These are phyloP conservation scores for Phytopythium chamaehyphon DNA, from an alignment of 352 stramenopile species.

Conservation along the genomic window DNA sequence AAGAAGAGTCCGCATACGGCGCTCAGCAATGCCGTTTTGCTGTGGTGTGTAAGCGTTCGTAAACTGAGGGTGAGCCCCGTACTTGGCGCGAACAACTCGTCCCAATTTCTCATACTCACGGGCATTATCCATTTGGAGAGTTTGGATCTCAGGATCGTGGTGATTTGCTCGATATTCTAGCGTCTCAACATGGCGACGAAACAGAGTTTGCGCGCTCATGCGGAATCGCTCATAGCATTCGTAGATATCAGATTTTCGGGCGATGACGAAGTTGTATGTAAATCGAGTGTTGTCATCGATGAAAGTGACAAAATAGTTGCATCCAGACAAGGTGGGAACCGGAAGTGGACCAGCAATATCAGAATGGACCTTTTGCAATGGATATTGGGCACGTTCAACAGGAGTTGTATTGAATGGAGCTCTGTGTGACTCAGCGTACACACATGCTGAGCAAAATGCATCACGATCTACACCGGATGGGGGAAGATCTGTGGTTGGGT, in stretches of 20 bases:
- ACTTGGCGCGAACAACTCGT: constrained; percentile 14
- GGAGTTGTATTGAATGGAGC: constrained; percentile 1
- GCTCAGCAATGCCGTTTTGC: constrained; percentile 20
- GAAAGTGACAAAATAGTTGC: constrained; percentile 14
- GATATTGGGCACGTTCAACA: constrained; percentile 4
- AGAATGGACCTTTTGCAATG: constrained; percentile 2
- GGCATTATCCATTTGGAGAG: constrained; percentile 18
- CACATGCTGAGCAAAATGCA: constrained; percentile 3
- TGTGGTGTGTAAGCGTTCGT: constrained; percentile 18
- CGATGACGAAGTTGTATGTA: constrained; percentile 14
- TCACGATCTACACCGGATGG: constrained; percentile 6
- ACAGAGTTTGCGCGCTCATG: constrained; percentile 12
- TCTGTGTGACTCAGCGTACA: neutral
- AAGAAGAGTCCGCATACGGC: constrained; percentile 16
- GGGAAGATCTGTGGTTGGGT: constrained; percentile 1
- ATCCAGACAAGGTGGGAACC: neutral
- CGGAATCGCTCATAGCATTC: constrained; percentile 11
- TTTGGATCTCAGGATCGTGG: constrained; percentile 5
- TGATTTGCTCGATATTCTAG: constrained; percentile 6
- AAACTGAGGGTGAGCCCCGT: constrained; percentile 15
- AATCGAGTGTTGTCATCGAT: constrained; percentile 16
- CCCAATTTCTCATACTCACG: constrained; percentile 16
- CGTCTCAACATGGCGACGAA: neutral
- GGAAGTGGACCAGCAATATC: constrained; percentile 4
- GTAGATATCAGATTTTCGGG: constrained; percentile 9